Evolutionary conservation across 1,284 basidiomycete genomes (phyloP), one percentile per base, ranked within the genome.

Genomic region (Pseudozyma pruni): DNA sequence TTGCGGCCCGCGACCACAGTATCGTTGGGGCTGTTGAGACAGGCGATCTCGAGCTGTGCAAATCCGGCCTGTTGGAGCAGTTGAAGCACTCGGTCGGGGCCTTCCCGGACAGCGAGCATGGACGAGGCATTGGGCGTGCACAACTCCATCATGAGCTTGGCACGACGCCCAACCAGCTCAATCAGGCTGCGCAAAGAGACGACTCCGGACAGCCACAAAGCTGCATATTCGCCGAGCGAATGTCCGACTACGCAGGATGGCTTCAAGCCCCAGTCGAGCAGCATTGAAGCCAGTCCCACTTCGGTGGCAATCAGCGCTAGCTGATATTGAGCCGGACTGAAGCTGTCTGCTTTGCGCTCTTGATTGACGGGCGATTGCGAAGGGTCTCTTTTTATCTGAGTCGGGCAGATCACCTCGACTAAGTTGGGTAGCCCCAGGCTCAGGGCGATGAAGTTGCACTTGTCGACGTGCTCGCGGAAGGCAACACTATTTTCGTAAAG

Each of bases 211-310:
- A 64, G 22, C 47, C 55, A 64, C 11, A 72, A 53, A 4, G 70
- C 70, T 6, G 66, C 45, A 47, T 75, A 75, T 43, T 75, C 70
- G 5, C 73, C 73, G 13, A 75, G 73, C 20, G 61, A 67, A 41
- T 75, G 73, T 7, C 73, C 73, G 13, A 54, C 53, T 9, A 68
- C 49, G 41, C 55, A 62, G 2, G 44, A 32, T 1, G 66, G 58
- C 33, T 51, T 31, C 17, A 72, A 22, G 5, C 70, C 70, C 73
- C 73, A 75, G 31, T 44, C 45, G 16, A 31, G 31, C 38, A 69
- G 41, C 52, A 72, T 49, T 22, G 46, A 45, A 9, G 59, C 49
- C 14, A 75, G 41, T 0, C 52, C 46, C 4, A 63, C 54, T 29
- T 75, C 70, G 44, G 56, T 20, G 1, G 70, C 53, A 13, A 72